Evolutionary conservation across 352 stramenopile species (phyloP).

Genomic region (Globisporangium takayamanum): DNA sequence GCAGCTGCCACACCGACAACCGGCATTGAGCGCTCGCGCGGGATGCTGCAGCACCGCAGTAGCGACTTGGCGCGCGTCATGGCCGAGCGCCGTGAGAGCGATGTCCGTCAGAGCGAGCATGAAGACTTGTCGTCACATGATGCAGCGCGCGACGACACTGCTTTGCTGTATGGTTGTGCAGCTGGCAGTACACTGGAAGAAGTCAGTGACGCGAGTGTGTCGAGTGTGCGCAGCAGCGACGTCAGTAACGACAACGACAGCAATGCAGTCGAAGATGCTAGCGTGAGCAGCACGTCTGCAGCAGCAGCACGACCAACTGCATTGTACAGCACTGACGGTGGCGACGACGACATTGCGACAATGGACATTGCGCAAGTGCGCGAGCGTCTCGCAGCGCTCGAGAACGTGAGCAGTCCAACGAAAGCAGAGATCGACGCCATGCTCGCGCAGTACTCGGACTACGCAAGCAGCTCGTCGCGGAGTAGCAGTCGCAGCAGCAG

Average conservation of each 20-base stretch:
- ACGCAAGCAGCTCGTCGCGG: slow-evolving; percentile 15
- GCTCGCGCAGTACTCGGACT: slow-evolving; percentile 44
- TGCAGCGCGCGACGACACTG: slow-evolving; percentile 7
- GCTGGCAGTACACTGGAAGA: slow-evolving; percentile 13
- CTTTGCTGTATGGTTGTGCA: too few relatives aligned
- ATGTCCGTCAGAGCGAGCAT: background rate
- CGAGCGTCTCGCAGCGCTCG: slow-evolving; percentile 35
- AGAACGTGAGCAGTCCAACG: slow-evolving; percentile 32
- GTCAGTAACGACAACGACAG: background rate
- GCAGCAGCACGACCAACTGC: background rate
- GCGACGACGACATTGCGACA: slow-evolving; percentile 7
- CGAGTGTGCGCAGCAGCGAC: slow-evolving; percentile 1
- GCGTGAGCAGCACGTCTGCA: background rate
- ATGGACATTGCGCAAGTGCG: slow-evolving; percentile 42
- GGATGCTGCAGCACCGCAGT: slow-evolving; percentile 11
- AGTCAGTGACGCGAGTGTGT: slow-evolving; percentile 13
- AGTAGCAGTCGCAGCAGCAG: slow-evolving; percentile 8
- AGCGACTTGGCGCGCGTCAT: slow-evolving; percentile 17
- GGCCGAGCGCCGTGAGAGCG: slow-evolving; percentile 10
- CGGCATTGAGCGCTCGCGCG: slow-evolving; percentile 1
- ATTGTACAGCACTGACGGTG: background rate
- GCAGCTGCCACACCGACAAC: background rate
- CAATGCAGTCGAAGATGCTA: background rate
- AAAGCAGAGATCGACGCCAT: slow-evolving; percentile 59
- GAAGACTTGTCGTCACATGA: slow-evolving; percentile 6